Evolutionary conservation across 768 basidiomycete species (phyloP).

Genomic region (Mrakia blollopis): DNA sequence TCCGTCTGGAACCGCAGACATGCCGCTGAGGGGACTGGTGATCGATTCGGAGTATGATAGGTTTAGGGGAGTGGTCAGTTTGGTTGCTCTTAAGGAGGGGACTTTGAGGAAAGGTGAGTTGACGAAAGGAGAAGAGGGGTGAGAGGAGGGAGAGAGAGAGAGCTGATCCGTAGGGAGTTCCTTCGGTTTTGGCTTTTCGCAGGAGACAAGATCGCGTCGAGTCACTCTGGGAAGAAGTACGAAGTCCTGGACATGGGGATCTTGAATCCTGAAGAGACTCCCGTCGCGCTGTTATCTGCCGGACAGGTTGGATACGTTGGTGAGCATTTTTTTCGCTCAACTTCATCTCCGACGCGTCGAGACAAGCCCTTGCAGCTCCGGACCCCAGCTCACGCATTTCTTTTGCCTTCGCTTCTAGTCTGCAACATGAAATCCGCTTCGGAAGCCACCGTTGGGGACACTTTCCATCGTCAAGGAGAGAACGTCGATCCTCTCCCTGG

Average conservation of each 20-base stretch:
- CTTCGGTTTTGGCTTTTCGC: background rate
- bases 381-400: background rate
- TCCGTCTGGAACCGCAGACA: constrained; percentile 53
- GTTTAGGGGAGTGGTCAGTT: constrained; percentile 90
- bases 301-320: constrained; percentile 59
- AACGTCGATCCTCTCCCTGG: constrained; percentile 78
- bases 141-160: no score
- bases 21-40: constrained; percentile 67
- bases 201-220: constrained; percentile 89
- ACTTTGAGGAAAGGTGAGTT: constrained; percentile 67
- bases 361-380: background rate
- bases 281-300: constrained; percentile 50
- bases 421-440: constrained; percentile 95
- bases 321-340: constrained; percentile 31
- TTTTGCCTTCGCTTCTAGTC: constrained; percentile 44
- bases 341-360: background rate
- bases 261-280: constrained; percentile 82
- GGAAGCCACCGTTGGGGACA: constrained; percentile 83
- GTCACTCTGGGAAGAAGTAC: constrained; percentile 78
- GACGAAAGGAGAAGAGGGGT: background rate
- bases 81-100: constrained; percentile 77
- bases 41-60: constrained; percentile 97
- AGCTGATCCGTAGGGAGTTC: background rate
- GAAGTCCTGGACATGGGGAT: constrained; percentile 84
- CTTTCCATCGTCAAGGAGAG: constrained; percentile 69